phyloP scores from a whole-genome alignment of 2,329 filamentous ascomycete genomes.

The Paecilomyces sp. region DNA sequence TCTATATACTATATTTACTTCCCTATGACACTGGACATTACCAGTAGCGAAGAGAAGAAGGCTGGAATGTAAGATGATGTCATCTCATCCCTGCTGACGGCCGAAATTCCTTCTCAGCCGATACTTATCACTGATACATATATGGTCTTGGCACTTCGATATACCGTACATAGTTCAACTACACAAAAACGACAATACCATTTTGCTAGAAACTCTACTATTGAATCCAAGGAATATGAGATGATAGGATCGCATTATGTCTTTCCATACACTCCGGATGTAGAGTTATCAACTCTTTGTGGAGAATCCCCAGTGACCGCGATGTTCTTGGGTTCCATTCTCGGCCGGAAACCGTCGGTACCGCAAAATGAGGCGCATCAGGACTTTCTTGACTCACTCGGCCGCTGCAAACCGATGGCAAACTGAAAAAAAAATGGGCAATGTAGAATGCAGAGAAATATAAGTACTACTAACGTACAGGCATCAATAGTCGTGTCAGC shows the following conservation, averaged over 20 bases:
- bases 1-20: too few species aligned
- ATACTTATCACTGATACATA: background rate
- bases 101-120: background rate
- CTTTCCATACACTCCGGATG: background rate
- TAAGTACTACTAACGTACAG: background rate
- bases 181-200: background rate
- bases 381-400: background rate
- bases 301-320: background rate
- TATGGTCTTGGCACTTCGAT: background rate
- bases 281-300: background rate
- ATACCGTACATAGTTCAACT: too few species aligned
- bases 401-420: background rate
- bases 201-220: background rate
- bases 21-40: background rate
- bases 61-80: background rate
- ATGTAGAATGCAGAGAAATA: background rate
- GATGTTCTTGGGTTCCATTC: background rate
- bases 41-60: background rate
- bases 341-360: background rate
- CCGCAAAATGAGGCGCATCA: background rate
- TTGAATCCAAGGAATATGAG: background rate
- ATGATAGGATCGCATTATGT: background rate
- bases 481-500: background rate
- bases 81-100: background rate
- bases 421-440: background rate